Evolutionary conservation across 2,329 filamentous ascomycete species (phyloP).

Genomic region (Metarhizium album): DNA sequence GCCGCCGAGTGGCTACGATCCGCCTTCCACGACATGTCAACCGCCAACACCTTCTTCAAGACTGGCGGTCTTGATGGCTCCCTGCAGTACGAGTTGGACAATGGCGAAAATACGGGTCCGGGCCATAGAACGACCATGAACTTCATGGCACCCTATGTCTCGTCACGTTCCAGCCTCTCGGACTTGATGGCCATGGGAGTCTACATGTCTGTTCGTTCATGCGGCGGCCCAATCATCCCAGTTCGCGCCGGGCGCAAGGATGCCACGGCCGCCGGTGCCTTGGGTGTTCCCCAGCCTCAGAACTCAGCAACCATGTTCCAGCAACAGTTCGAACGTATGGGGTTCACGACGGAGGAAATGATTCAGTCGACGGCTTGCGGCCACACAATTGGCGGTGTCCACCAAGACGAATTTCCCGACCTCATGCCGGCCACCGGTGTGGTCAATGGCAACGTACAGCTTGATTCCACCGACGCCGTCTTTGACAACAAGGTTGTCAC

Average conservation of each 20-base stretch:
- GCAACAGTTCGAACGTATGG: conserved; percentile 46
- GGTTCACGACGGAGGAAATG: conserved; percentile 46
- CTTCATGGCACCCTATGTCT: conserved; percentile 43
- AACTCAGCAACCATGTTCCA: conserved; percentile 40
- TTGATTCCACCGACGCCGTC: conserved; percentile 35
- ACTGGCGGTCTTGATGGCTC: conserved; percentile 49
- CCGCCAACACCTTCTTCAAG: conserved; percentile 35
- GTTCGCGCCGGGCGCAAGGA: conserved; percentile 44
- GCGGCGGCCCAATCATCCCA: conserved; percentile 40
- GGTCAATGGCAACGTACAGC: conserved; percentile 30
- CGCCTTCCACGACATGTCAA: conserved; percentile 52
- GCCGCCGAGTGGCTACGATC: conserved; percentile 52
- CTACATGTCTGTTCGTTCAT: conserved; percentile 46
- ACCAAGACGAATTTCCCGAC: conserved; percentile 40
- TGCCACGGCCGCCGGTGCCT: conserved; percentile 33
- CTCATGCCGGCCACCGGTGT: conserved; percentile 36
- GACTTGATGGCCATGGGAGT: conserved; percentile 49
- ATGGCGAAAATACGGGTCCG: conserved; percentile 45
- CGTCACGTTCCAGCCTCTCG: conserved; percentile 38
- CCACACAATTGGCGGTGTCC: conserved; percentile 50
- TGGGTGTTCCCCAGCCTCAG: conserved; percentile 46
- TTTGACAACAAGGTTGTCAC: conserved; percentile 49
- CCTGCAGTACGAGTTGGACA: conserved; percentile 45
- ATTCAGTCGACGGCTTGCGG: conserved; percentile 51
- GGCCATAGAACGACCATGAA: conserved; percentile 42